Base-by-base conservation (phyloP, 1,284 basidiomycete species). In the Mycosarcoma mackinlayi region DNA sequence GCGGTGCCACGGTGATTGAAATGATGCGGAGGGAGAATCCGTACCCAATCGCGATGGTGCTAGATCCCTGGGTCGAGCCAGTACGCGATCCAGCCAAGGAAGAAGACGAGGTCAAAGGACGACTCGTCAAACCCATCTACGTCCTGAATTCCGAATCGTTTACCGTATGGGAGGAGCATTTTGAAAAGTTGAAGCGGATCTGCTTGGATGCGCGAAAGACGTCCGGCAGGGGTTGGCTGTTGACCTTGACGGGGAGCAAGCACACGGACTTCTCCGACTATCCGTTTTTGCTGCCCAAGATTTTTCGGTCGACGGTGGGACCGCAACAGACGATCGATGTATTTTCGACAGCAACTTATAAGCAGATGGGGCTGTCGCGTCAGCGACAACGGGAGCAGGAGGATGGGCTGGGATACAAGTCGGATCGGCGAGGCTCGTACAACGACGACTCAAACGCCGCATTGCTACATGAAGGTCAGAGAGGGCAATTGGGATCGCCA, bases 1-100 rank as follows among this genome's bases (percentile, higher is more conserved):
- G 83, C 7, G 82, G 81, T 10, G 73, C 75, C 7, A 78, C 77
- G 8, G 54, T 77, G 42, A 40, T 77, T 19, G 76, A 78, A 48
- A 44, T 64, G 50, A 61, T 72, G 57, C 59, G 76, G 14, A 50
- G 27, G 23, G 34, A 44, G 18, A 65, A 72, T 21, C 31, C 59
- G 13, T 76, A 68, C 27, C 55, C 61, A 16, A 65, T 63, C 8
- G 73, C 62, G 31, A 73, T 76, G n/a, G 57, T 74, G 3, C 40
- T 77, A 44, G 75, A 77, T 40, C 75, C 75, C 27, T 77, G 76
- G 74, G 70, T 76, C 57, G 67, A 76, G 41, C 71, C 71, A 38
- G 65, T 76, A 56, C 54, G 63, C 38, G 66, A 76, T 53, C 71
- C 71, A 33, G n/a, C 38, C 44, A 52, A 61, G 41, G 46, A 59